Evolutionary conservation across 352 stramenopile genomes (phyloP).

Genomic region (Phytopythium chamaehyphon): DNA sequence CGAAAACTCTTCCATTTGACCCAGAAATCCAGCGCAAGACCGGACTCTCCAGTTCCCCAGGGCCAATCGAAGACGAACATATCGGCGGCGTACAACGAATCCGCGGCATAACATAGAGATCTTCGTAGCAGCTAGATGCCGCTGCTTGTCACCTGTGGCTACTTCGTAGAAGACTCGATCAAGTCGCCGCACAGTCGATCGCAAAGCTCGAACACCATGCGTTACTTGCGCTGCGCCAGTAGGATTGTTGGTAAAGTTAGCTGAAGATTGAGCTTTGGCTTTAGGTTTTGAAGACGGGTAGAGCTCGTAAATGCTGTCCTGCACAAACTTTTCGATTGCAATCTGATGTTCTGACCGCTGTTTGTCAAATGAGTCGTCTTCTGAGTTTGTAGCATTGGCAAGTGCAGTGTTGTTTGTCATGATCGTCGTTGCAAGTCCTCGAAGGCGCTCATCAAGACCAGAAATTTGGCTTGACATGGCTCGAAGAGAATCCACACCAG

Average conservation of each 20-base stretch:
- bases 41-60: conserved; percentile 51
- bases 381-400: neutral
- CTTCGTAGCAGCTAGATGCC: conserved; percentile 60
- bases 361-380: neutral
- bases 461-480: conserved; percentile 25
- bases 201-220: conserved; percentile 52
- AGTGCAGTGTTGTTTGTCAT: too few species aligned
- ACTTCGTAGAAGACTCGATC: conserved; percentile 80
- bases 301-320: conserved; percentile 41
- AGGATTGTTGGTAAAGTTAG: too few species aligned
- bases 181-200: conserved; percentile 55
- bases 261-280: neutral
- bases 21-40: conserved; percentile 32
- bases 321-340: conserved; percentile 49
- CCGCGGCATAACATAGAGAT: conserved; percentile 49
- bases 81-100: conserved; percentile 52
- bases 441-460: conserved; percentile 20
- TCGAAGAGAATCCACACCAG: conserved; percentile 16
- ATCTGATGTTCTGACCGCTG: conserved; percentile 23
- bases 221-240: conserved; percentile 41
- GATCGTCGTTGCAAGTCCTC: conserved; percentile 12
- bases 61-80: conserved; percentile 30
- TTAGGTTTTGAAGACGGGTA: conserved; percentile 13
- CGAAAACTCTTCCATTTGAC: conserved; percentile 59
- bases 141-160: conserved; percentile 67